These are phyloP conservation scores for Entamoeba dispar DNA, from an alignment of 208 protist species.

Conservation along the genomic window DNA sequence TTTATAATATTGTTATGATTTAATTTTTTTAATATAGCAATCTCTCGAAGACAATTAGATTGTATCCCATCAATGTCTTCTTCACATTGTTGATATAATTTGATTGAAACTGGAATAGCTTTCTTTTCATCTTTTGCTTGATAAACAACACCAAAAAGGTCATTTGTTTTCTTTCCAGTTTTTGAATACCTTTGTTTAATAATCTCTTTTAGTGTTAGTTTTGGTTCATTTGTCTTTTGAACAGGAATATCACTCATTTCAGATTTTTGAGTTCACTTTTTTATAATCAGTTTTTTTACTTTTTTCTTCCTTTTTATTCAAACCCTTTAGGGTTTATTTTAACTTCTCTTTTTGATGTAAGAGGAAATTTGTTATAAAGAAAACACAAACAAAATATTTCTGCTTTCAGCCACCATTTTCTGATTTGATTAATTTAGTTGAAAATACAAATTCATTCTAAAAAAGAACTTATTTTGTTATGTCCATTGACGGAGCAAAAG, in stretches of 20 bases:
- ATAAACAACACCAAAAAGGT: neutral
- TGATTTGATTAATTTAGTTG: too few species aligned
- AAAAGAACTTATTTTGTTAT: too few species aligned
- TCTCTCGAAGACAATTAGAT: conserved; percentile 79
- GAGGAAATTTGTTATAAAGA: too few species aligned
- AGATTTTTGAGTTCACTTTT: too few species aligned
- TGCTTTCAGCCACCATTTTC: too few species aligned
- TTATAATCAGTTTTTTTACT: too few species aligned
- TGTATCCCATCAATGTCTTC: conserved; percentile 86
- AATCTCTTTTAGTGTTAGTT: neutral
- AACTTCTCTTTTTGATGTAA: too few species aligned
- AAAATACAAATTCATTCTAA: too few species aligned
- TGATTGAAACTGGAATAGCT: neutral
- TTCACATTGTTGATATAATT: conserved; percentile 30
- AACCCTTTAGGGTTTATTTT: too few species aligned
- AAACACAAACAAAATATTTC: too few species aligned
- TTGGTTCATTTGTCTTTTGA: neutral
- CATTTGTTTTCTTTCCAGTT: neutral
- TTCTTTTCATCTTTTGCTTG: neutral
- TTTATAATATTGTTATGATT: conserved; percentile 67
- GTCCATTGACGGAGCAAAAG: too few species aligned
- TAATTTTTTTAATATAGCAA: conserved; percentile 84
- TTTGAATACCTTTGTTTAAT: neutral
- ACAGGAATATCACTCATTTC: neutral
- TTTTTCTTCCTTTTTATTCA: too few species aligned